Conservation (phyloP, 2,329 filamentous ascomycete genomes). For the Thelonectria discophora region DNA sequence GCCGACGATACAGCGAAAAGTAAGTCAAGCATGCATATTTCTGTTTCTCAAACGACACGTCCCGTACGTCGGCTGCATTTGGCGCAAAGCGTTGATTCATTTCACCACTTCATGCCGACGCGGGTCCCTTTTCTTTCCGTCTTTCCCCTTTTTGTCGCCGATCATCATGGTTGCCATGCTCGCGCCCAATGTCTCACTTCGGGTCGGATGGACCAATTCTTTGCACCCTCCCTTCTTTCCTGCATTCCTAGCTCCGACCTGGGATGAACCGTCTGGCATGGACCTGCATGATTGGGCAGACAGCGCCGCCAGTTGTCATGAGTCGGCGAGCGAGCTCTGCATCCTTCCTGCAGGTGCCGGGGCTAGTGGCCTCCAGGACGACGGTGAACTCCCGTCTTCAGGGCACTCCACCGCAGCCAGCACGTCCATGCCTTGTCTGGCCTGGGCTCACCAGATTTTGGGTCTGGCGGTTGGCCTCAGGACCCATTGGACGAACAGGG, state of each 20-base stretch:
- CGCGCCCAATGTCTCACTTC: conserved; percentile 6
- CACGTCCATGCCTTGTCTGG: conserved; percentile 35
- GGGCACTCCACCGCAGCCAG: conserved; percentile 35
- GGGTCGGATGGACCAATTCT: conserved; percentile 8
- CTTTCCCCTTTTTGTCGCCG: not conserved
- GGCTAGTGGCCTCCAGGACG: conserved; percentile 40
- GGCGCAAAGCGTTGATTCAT: not conserved
- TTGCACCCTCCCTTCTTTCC: not conserved
- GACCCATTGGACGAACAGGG: conserved; percentile 32
- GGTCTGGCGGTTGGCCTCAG: conserved; percentile 23
- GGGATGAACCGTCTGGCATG: conserved; percentile 17
- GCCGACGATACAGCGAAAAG: conserved; percentile 65
- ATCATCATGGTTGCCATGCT: conserved; percentile 4
- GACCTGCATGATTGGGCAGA: conserved; percentile 28
- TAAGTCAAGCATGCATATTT: conserved; percentile 48
- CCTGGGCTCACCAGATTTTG: conserved; percentile 35
- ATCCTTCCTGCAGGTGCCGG: conserved; percentile 35
- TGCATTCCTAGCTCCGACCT: conserved; percentile 16
- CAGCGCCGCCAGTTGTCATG: conserved; percentile 26
- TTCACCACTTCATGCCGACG: conserved; percentile 3
- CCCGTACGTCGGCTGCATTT: not conserved
- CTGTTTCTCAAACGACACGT: not conserved
- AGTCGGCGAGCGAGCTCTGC: conserved; percentile 31
- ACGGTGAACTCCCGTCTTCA: conserved; percentile 26
- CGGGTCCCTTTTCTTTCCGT: not conserved